Evolutionary conservation across 176 grass and related monocot genomes (phyloP).

Genomic region (Musa acuminata): DNA sequence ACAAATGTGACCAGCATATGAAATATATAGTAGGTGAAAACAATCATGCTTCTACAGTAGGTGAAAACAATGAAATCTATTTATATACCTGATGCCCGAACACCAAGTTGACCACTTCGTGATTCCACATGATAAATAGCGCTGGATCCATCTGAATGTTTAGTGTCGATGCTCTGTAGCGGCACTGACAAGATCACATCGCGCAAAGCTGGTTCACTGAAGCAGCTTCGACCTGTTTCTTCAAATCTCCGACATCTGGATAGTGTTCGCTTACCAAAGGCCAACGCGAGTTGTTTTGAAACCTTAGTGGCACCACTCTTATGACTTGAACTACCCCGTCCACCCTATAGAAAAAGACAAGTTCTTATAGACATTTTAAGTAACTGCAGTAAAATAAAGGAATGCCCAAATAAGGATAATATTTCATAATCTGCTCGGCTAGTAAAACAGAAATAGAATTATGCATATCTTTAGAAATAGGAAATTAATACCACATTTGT

Average conservation of each 20-base stretch:
- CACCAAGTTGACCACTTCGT: neutral
- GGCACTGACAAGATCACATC: conserved; percentile 39
- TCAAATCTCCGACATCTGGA: conserved; percentile 56
- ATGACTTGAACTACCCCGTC: conserved; percentile 56
- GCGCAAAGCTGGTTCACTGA: conserved; percentile 49
- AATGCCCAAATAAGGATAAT: too few relatives aligned
- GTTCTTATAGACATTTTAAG: conserved; percentile 1
- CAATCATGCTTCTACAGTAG: neutral
- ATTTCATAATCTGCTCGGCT: neutral
- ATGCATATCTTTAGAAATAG: too few relatives aligned
- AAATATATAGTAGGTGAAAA: too few relatives aligned
- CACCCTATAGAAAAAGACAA: conserved; percentile 39
- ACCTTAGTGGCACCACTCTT: conserved; percentile 56
- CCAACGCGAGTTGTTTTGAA: conserved; percentile 58
- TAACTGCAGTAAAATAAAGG: neutral
- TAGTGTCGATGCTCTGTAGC: conserved; percentile 28
- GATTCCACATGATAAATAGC: conserved; percentile 6
- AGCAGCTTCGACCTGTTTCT: conserved; percentile 69
- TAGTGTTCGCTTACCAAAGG: conserved; percentile 71
- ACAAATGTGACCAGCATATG: neutral
- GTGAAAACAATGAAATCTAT: neutral
- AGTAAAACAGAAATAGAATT: neutral
- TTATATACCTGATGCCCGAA: neutral
- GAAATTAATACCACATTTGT: too few relatives aligned
- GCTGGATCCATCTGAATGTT: conserved; percentile 22